Evolutionary conservation across 2,329 filamentous ascomycete species (phyloP).

Genomic region (Endoconidiophora polonica): DNA sequence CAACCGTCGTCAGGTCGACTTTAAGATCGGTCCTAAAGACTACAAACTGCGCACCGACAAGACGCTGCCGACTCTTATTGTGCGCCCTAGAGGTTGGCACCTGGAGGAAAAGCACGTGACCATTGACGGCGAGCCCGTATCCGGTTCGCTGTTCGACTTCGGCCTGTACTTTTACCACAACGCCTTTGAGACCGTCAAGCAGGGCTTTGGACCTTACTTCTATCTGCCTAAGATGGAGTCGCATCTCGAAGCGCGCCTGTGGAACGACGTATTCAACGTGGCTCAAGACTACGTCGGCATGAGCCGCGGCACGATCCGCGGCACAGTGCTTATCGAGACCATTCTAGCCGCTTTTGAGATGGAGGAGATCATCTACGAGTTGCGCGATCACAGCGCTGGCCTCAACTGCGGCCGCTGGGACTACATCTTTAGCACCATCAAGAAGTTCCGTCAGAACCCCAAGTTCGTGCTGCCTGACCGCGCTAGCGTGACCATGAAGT

Average conservation of each 20-base stretch:
- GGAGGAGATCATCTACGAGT: constrained; percentile 99
- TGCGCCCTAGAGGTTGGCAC: constrained; percentile 92
- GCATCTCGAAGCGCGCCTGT: constrained; percentile 88
- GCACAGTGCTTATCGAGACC: constrained; percentile 91
- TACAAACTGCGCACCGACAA: constrained; percentile 94
- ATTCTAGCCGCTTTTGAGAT: constrained; percentile 97
- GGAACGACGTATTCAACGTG: constrained; percentile 97
- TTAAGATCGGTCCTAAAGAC: constrained; percentile 87
- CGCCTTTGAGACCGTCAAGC: constrained; percentile 69
- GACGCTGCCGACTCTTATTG: constrained; percentile 72
- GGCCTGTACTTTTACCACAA: constrained; percentile 99
- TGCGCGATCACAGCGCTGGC: constrained; percentile 87
- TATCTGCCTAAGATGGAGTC: constrained; percentile 98
- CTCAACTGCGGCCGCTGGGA: constrained; percentile 99
- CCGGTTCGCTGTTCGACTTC: constrained; percentile 86
- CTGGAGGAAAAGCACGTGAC: constrained; percentile 97
- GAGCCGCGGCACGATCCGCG: constrained; percentile 79
- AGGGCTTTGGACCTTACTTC: constrained; percentile 85
- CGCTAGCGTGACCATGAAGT: constrained; percentile 85
- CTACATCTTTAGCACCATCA: constrained; percentile 99
- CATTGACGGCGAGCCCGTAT: constrained; percentile 87
- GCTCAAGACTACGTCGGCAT: constrained; percentile 87
- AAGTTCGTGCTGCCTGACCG: constrained; percentile 90
- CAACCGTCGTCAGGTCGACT: constrained; percentile 84
- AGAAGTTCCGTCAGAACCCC: constrained; percentile 93